Conservation (phyloP, 1,139 yeast species). For the Pneumocystis murina region DNA sequence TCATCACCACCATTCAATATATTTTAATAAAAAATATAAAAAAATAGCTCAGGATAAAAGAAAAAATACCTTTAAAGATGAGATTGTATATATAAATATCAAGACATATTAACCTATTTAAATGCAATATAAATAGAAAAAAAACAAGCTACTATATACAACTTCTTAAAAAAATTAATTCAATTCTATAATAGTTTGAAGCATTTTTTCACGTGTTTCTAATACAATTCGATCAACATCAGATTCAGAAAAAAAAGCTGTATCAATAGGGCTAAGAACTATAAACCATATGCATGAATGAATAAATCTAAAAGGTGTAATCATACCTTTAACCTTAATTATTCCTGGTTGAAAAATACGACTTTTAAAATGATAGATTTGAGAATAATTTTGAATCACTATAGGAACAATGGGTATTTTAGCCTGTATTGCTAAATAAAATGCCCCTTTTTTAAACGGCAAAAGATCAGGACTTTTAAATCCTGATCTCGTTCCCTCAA, state of each 20-base stretch:
- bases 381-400: constrained; percentile 73
- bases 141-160: background rate
- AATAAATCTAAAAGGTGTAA: background rate
- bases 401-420: constrained; percentile 77
- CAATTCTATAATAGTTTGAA: constrained; percentile 21
- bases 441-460: constrained; percentile 94
- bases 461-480: constrained; percentile 49
- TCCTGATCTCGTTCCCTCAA: constrained; percentile 79
- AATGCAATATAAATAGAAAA: background rate
- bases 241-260: constrained; percentile 42
- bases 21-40: background rate
- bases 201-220: constrained; percentile 27
- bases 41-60: background rate
- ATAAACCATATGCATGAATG: background rate
- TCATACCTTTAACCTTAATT: constrained; percentile 26
- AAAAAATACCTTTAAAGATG: background rate
- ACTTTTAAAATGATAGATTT: constrained; percentile 45
- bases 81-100: background rate
- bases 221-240: constrained; percentile 40
- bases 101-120: background rate
- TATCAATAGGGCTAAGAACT: constrained; percentile 53
- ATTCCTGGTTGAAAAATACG: constrained; percentile 44
- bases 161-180: background rate
- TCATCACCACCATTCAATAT: background rate
- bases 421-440: constrained; percentile 90